Evolutionary conservation across 495 filamentous ascomycete species (phyloP).

Genomic region (Penicillium steckii): DNA sequence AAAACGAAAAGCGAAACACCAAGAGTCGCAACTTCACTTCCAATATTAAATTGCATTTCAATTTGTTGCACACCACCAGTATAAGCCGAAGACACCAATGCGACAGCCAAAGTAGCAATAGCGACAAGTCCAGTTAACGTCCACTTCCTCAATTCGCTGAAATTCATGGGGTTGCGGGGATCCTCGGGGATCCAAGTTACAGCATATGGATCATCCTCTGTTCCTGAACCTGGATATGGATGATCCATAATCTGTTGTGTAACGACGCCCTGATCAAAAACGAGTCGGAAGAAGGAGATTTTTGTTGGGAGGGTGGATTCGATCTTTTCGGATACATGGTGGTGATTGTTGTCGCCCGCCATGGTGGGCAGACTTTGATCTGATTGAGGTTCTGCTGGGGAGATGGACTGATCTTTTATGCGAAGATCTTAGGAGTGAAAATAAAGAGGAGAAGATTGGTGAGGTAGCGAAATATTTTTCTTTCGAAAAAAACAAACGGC

Average conservation of each 20-base stretch:
- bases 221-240: slow-evolving; percentile 67
- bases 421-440: background rate
- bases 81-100: slow-evolving; percentile 76
- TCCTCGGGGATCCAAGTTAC: slow-evolving; percentile 75
- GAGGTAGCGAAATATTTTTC: slow-evolving; percentile 2
- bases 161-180: slow-evolving; percentile 70
- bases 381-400: background rate
- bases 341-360: slow-evolving; percentile 24
- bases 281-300: slow-evolving; percentile 43
- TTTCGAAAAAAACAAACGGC: background rate
- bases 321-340: slow-evolving; percentile 25
- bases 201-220: slow-evolving; percentile 68
- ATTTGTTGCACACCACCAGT: slow-evolving; percentile 68
- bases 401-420: background rate
- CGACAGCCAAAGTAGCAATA: slow-evolving; percentile 67
- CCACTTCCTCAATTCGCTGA: slow-evolving; percentile 64
- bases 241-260: slow-evolving; percentile 57
- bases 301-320: slow-evolving; percentile 32
- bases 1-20: slow-evolving; percentile 74
- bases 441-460: background rate
- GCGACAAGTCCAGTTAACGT: slow-evolving; percentile 62
- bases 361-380: slow-evolving; percentile 24
- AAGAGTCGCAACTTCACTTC: slow-evolving; percentile 59
- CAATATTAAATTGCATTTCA: slow-evolving; percentile 56
- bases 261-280: slow-evolving; percentile 53